phyloP scores from a whole-genome alignment of 768 basidiomycete species.

The Leccinum sublutescens region DNA sequence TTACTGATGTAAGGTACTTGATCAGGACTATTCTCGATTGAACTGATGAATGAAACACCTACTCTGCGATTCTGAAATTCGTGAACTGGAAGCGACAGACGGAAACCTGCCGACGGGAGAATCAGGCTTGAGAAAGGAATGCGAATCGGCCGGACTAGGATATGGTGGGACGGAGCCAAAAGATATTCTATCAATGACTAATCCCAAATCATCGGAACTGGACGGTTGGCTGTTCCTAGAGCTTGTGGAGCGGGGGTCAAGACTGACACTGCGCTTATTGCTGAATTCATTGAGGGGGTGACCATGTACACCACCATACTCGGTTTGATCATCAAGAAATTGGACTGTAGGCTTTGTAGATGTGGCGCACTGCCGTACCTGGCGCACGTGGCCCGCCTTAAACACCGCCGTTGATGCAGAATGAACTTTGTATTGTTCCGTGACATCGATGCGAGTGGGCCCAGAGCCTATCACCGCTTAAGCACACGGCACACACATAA shows the following conservation, averaged over 20 bases:
- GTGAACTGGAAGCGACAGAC: slow-evolving; percentile 11
- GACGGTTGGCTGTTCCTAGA: slow-evolving; percentile 7
- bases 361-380: slow-evolving; percentile 16
- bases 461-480: slow-evolving; percentile 49
- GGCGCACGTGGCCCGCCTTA: slow-evolving; percentile 47
- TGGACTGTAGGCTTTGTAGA: slow-evolving; percentile 20
- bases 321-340: slow-evolving; percentile 6
- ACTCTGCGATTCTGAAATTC: slow-evolving; percentile 13
- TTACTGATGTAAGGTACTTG: not conserved
- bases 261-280: slow-evolving; percentile 11
- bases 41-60: not conserved
- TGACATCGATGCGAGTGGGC: slow-evolving; percentile 68
- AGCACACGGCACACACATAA: not conserved
- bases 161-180: slow-evolving; percentile 35
- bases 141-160: slow-evolving; percentile 10
- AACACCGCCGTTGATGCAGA: slow-evolving; percentile 74
- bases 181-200: not conserved
- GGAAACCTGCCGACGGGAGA: slow-evolving; percentile 4
- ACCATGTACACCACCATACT: not conserved
- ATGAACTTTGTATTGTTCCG: slow-evolving; percentile 75
- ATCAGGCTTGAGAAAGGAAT: not conserved
- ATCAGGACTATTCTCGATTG: not conserved
- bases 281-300: not conserved
- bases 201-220: slow-evolving; percentile 10
- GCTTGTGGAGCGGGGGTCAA: slow-evolving; percentile 4